Conservation (phyloP, 495 filamentous ascomycete genomes). For the Penicillium bovifimosum region DNA sequence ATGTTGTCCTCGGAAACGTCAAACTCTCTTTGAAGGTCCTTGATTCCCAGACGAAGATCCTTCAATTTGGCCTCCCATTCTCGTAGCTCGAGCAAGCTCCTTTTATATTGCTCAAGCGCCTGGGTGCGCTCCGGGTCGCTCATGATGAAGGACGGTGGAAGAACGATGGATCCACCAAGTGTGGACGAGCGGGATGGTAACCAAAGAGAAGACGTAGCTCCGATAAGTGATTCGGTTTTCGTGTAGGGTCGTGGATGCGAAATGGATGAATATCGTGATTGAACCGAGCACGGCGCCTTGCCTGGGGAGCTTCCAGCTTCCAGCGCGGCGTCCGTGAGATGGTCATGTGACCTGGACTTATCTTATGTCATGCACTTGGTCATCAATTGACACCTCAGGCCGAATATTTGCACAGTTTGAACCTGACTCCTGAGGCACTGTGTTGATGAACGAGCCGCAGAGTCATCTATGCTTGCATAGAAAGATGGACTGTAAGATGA, state of each 20-base stretch:
- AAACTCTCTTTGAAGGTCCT: conserved; percentile 88
- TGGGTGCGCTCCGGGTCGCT: conserved; percentile 66
- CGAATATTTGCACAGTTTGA: background rate
- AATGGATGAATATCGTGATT: conserved; percentile 14
- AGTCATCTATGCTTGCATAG: background rate
- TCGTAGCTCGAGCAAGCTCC: conserved; percentile 88
- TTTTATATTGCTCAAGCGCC: conserved; percentile 83
- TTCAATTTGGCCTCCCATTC: conserved; percentile 99
- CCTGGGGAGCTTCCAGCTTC: conserved; percentile 27
- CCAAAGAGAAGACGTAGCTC: background rate
- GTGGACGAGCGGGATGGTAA: conserved; percentile 1
- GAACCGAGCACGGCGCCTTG: conserved; percentile 7
- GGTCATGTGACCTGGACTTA: conserved; percentile 27
- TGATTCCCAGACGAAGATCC: conserved; percentile 85
- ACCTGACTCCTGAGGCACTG: background rate
- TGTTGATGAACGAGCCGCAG: conserved; percentile 7
- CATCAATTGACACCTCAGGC: background rate
- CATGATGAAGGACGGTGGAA: conserved; percentile 33
- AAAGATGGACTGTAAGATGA: too few species aligned
- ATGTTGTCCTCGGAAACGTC: conserved; percentile 99
- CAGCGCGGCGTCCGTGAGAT: conserved; percentile 21
- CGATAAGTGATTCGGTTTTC: conserved; percentile 3
- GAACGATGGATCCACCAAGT: conserved; percentile 2
- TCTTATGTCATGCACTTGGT: conserved; percentile 23
- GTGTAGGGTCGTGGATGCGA: conserved; percentile 4